Conservation (phyloP, 1,284 basidiomycete genomes). For the Ceratobasidium sp. region DNA sequence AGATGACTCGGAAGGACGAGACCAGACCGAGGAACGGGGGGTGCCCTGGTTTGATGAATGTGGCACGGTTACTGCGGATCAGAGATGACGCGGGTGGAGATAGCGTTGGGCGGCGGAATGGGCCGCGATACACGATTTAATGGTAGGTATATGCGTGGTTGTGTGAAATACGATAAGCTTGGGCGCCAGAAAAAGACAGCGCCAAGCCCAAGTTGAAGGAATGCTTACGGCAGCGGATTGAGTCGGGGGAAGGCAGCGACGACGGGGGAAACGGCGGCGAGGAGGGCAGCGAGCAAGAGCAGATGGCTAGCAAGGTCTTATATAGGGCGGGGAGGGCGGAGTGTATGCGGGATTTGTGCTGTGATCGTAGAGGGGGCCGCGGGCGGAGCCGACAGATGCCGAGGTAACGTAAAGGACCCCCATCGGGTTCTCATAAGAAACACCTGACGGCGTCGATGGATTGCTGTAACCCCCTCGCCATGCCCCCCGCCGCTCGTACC, state of each 20-base stretch:
- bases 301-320: not conserved
- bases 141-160: conserved; percentile 6
- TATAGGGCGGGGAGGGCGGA: not conserved
- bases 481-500: conserved; percentile 36
- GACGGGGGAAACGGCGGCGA: conserved; percentile 13
- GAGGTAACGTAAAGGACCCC: conserved; percentile 28
- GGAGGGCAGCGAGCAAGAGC: conserved; percentile 3
- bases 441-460: not conserved
- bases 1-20: no score
- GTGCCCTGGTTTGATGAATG: no score
- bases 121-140: no score
- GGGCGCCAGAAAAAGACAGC: conserved; percentile 4
- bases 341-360: conserved; percentile 20
- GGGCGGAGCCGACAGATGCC: conserved; percentile 20
- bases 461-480: not conserved
- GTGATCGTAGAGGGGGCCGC: not conserved
- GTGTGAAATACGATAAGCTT: not conserved
- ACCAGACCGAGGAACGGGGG: no score
- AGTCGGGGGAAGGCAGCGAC: conserved; percentile 14
- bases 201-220: conserved; percentile 11
- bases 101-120: no score
- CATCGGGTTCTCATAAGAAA: not conserved
- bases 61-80: no score
- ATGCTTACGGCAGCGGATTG: conserved; percentile 8
- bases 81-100: no score